Evolutionary conservation across 148 eudicot genomes (phyloP).

Genomic region (Rhododendron williamsianum): DNA sequence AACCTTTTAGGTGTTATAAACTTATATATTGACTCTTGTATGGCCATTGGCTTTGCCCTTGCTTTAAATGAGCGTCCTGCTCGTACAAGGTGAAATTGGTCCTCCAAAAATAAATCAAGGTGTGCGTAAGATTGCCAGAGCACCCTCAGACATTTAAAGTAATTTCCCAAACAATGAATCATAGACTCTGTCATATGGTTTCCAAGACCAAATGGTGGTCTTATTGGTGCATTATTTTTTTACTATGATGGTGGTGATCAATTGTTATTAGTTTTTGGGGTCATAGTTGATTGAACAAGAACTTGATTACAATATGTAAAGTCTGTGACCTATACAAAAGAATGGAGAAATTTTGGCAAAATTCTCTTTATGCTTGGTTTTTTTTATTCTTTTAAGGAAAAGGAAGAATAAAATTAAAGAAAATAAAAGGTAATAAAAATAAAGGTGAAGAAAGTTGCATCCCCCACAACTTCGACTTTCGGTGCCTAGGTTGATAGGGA

Average conservation of each 20-base stretch:
- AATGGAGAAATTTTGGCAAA: background rate
- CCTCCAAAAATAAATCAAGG: background rate
- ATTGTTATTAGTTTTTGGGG: background rate
- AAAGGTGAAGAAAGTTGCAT: constrained; percentile 5
- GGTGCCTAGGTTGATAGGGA: constrained; percentile 6
- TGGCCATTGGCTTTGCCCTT: background rate
- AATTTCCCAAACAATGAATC: background rate
- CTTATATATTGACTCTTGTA: background rate
- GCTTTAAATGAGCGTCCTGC: background rate
- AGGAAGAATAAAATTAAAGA: background rate
- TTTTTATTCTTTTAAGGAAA: background rate
- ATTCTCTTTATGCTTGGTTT: background rate
- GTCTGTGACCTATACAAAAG: background rate
- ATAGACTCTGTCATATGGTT: background rate
- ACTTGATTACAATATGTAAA: background rate
- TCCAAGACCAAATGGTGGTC: background rate
- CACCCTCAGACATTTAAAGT: background rate
- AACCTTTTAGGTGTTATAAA: background rate
- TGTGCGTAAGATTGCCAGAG: background rate
- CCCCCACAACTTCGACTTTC: background rate
- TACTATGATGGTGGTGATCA: background rate
- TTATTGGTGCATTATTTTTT: background rate
- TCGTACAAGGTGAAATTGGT: too few relatives aligned
- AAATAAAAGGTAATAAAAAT: background rate
- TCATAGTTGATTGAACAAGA: background rate